Base-by-base conservation (phyloP, 2,329 filamentous ascomycete species). In the Lachnellula arida region DNA sequence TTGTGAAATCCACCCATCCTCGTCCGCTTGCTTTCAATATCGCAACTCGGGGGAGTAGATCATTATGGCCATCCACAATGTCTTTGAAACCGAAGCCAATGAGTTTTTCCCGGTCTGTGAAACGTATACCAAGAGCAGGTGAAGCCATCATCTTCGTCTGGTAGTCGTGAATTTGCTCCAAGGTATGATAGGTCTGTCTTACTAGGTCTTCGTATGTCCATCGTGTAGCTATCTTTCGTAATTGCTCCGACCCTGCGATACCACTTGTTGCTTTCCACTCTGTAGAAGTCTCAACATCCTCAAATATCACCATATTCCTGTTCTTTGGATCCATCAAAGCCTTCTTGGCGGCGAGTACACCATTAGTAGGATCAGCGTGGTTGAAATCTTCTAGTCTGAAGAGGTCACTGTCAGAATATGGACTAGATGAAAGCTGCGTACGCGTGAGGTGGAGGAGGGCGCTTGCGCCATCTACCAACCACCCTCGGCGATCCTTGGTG, bases 361-460 rank as follows among this genome's bases (percentile, higher is more conserved):
- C 39, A 19, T 19, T 11, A 22, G 12, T n/a, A 19, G 51, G 51
- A n/a, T 37, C 47, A 28, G 42, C 48, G 14, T 23, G 22, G 28
- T n/a, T 52, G 42, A 40, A 50, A 42, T 47, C 17, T 15, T 56
- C 19, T 17, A 42, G 2, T 17, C 9, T 42, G 15, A 42, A 42
- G 9, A 42, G 39, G 2, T 42, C 17, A 19, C 39, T 42, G 15
- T 42, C 39, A n/a, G n/a, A 44, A 44, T 44, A 44, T 11, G 42
- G 42, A 11, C 19, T 22, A 4, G 42, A 44, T 19, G 19, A 9
- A 39, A 59, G 51, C 23, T 51, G 51, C 2, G 58, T 47, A 4
- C 58, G 46, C 5, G 40, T 40, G 9, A 60, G 34, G 39, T 60
- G 55, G 9, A 60, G 53, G 7, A 60, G 32, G 19, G 58, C 58